phyloP scores from a whole-genome alignment of 2,329 filamentous ascomycete species.

The Bipolaris bicolor region DNA sequence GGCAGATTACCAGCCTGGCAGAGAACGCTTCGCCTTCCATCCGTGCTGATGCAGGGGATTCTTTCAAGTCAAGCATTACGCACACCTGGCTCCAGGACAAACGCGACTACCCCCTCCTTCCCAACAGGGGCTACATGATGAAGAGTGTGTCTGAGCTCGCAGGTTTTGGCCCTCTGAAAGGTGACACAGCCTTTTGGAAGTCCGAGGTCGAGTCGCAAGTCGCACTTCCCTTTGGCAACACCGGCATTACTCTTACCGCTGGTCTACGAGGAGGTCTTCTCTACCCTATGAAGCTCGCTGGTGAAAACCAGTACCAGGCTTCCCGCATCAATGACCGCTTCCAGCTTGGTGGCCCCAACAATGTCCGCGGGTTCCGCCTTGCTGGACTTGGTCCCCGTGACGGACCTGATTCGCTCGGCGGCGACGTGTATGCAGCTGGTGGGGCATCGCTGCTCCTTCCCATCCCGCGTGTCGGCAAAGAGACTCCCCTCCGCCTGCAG shows the following conservation, averaged over 20 bases:
- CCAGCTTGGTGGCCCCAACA: conserved; percentile 89
- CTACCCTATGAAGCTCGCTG: conserved; percentile 75
- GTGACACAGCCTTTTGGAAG: conserved; percentile 94
- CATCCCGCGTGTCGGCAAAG: conserved; percentile 78
- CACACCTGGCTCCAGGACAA: conserved; percentile 82
- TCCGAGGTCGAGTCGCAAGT: conserved; percentile 82
- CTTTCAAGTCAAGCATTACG: conserved; percentile 83
- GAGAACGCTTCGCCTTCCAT: conserved; percentile 80
- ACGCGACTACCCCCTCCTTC: conserved; percentile 84
- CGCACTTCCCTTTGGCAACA: conserved; percentile 75
- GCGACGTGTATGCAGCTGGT: conserved; percentile 89
- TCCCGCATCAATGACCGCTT: conserved; percentile 94
- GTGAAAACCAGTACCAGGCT: conserved; percentile 61
- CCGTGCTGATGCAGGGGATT: conserved; percentile 85
- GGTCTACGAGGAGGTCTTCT: conserved; percentile 82
- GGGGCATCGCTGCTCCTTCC: conserved; percentile 86
- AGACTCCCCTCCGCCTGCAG: conserved; percentile 85
- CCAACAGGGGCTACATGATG: conserved; percentile 79
- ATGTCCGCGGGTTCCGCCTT: conserved; percentile 91
- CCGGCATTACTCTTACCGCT: conserved; percentile 81
- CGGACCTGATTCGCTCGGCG: conserved; percentile 82
- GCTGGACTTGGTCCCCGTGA: conserved; percentile 89
- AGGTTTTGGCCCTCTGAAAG: conserved; percentile 79
- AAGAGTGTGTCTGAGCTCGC: conserved; percentile 84
- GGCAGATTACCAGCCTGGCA: conserved; percentile 82